phyloP scores from a whole-genome alignment of 768 basidiomycete genomes.

The Tylopilus felleus region DNA sequence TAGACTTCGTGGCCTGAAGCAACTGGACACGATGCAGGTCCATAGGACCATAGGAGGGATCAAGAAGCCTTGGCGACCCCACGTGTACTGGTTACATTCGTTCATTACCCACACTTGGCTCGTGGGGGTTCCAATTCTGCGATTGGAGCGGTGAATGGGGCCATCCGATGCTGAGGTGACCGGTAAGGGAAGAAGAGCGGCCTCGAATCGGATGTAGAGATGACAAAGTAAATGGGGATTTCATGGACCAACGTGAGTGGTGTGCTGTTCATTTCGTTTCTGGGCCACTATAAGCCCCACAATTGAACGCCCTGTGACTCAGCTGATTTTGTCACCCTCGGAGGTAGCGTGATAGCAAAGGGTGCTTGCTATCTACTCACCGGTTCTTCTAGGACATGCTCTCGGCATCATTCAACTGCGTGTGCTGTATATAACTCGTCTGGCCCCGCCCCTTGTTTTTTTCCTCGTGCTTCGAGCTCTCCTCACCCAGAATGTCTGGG shows the following conservation, averaged over 20 bases:
- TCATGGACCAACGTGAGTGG: neutral
- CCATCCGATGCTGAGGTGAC: neutral
- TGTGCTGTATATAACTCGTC: slow-evolving; percentile 5
- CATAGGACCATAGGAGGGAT: neutral
- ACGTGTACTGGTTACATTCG: neutral
- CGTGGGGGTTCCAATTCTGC: neutral
- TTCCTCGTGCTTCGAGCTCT: neutral
- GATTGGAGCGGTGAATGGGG: neutral
- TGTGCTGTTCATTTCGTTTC: neutral
- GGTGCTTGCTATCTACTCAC: neutral
- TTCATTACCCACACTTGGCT: neutral
- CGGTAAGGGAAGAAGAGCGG: slow-evolving; percentile 2
- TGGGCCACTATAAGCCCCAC: neutral
- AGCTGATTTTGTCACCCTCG: slow-evolving; percentile 1
- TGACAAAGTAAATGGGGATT: neutral
- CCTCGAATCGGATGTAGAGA: neutral
- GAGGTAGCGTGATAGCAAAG: slow-evolving; percentile 1
- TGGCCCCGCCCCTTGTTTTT: neutral
- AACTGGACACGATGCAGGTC: neutral
- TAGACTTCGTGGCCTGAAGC: neutral
- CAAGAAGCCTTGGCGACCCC: neutral
- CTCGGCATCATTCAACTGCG: slow-evolving; percentile 1
- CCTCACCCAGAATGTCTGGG: slow-evolving; percentile 13
- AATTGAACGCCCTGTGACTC: neutral
- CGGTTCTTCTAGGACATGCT: neutral